Base-by-base conservation (phyloP, 73 alveolate genomes). In the Paramecium bursaria region DNA sequence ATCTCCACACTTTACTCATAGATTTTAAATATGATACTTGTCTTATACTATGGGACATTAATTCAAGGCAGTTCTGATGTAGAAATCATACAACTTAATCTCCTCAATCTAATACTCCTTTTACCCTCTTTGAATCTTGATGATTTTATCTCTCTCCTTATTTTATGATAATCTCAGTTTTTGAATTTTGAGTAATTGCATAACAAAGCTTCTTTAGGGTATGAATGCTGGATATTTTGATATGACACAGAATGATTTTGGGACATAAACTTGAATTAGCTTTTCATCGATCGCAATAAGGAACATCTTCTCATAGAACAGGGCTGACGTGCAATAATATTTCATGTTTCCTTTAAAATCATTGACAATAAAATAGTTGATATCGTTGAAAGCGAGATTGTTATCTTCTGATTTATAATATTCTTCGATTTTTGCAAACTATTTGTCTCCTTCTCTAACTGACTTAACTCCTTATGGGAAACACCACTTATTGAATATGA, bases 21-120 rank as follows among this genome's bases (percentile, higher is more conserved):
- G n/a, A 35, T 33, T 67, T 19, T 39, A 30, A 67, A 15, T 31
- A 4, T 39, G 27, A 19, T 67, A 67, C 82, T 67, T 67, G 27
- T 67, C 82, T 11, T 67, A 67, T 14, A 42, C 23, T 3, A 67
- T 39, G 5, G 82, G 82, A 67, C 82, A 67, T 67, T 67, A 42
- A 15, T 44, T 67, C n/a, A 67, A n/a, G 6, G 82, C 82, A 25
- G 82, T 67, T 19, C 82, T 7, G 17, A 67, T 67, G 44, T 67
- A 67, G 10, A 67, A 67, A 19, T 67, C 82, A 17, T 67, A 67
- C 4, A 67, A 47, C 44, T 67, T 67, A 6, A 67, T 67, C 33
- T 67, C 82, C 44, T 67, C 82, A 67, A 67, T 67, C 57, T 67
- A 67, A 67, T 67, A 67, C 44, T 67, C 82, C 13, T 67, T 31